Conservation (phyloP, 768 basidiomycete genomes). For the Brasilioporus rufonigricans region DNA sequence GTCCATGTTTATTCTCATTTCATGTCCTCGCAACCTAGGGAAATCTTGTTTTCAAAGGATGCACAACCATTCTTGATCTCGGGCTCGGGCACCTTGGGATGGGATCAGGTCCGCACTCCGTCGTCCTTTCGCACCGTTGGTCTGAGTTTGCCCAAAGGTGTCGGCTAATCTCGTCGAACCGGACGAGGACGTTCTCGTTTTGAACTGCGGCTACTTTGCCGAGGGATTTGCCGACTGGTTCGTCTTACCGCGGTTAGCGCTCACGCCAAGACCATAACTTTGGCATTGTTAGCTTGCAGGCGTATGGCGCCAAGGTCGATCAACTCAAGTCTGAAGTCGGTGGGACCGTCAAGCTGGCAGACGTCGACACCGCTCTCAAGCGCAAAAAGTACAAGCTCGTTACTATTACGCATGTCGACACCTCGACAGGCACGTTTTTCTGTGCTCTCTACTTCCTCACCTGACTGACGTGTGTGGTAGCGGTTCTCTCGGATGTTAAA, state of each 20-base stretch:
- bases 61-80: slow-evolving; percentile 93
- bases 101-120: slow-evolving; percentile 72
- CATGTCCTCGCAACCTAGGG: slow-evolving; percentile 34
- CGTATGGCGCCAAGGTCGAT: slow-evolving; percentile 87
- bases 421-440: slow-evolving; percentile 59
- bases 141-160: slow-evolving; percentile 50
- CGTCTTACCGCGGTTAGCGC: not conserved
- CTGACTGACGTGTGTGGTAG: slow-evolving; percentile 32
- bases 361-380: slow-evolving; percentile 67
- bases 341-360: slow-evolving; percentile 56
- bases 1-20: not conserved
- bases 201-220: slow-evolving; percentile 93
- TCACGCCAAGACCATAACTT: not conserved
- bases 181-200: slow-evolving; percentile 75
- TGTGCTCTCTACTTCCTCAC: not conserved
- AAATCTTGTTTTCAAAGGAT: slow-evolving; percentile 73
- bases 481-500: slow-evolving; percentile 83
- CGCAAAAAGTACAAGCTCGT: slow-evolving; percentile 83
- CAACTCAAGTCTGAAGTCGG: slow-evolving; percentile 85
- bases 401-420: slow-evolving; percentile 95
- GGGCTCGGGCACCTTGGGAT: slow-evolving; percentile 93
- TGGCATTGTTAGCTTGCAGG: slow-evolving; percentile 54
- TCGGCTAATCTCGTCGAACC: slow-evolving; percentile 87
- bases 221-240: slow-evolving; percentile 88
- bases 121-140: not conserved